phyloP scores from a whole-genome alignment of 2,329 filamentous ascomycete genomes.

The Sporothrix euskadiensis region DNA sequence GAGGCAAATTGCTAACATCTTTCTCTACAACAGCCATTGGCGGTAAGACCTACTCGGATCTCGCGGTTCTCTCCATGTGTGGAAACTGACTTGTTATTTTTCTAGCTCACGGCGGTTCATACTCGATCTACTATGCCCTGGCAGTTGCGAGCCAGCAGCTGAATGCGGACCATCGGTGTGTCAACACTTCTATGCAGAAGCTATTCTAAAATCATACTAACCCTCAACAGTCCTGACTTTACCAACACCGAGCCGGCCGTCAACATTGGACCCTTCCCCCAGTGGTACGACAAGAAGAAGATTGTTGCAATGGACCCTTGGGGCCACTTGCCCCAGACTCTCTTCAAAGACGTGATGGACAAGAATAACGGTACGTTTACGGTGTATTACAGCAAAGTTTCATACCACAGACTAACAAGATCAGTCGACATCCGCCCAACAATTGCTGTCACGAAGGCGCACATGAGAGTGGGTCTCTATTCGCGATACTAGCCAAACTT shows the following conservation, averaged over 20 bases:
- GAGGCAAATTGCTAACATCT: conserved; percentile 22
- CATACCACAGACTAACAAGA: neutral
- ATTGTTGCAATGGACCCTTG: conserved; percentile 97
- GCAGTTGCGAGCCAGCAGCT: conserved; percentile 91
- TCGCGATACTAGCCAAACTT: neutral
- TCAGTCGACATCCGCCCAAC: conserved; percentile 81
- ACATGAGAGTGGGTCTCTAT: conserved; percentile 67
- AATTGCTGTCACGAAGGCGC: conserved; percentile 86
- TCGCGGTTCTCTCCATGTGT: neutral
- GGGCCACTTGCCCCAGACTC: conserved; percentile 81
- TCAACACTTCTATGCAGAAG: neutral
- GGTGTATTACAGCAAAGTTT: neutral
- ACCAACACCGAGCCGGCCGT: conserved; percentile 86
- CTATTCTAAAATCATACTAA: neutral
- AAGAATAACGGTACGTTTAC: conserved; percentile 62
- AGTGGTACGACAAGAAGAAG: conserved; percentile 88
- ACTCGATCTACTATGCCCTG: conserved; percentile 92
- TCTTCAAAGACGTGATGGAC: conserved; percentile 76
- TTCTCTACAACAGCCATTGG: conserved; percentile 30
- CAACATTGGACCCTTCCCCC: conserved; percentile 81
- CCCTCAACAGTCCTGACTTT: conserved; percentile 53
- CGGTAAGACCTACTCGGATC: conserved; percentile 29
- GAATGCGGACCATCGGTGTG: conserved; percentile 67
- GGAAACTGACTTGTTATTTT: conserved; percentile 37
- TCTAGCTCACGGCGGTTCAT: conserved; percentile 71